Evolutionary conservation across 371 early-diverging fungal genomes (phyloP), one percentile per base, ranked within the genome.

Genomic region (Nematocida displodere): DNA sequence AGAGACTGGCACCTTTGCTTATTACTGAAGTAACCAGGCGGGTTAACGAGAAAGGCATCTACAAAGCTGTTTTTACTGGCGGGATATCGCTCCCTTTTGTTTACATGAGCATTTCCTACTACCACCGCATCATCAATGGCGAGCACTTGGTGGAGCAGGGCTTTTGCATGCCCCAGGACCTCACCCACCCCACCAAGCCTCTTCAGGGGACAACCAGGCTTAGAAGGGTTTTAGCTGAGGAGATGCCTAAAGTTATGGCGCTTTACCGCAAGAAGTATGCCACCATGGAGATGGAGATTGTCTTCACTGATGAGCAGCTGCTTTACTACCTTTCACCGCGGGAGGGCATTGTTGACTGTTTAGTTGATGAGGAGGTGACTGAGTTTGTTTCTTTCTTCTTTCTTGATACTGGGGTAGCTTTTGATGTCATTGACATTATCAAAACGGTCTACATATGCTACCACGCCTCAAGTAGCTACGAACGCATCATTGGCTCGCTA

Each of bases 1-100:
- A 93, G 83, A 89, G 94, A 56, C 85, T 99, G 62, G 91, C 97
- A 7, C 97, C 97, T 17, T 87, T 97, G n/a, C 84, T 99, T 56
- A 99, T 99, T 82, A 90, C 90, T 81, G 98, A 99, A 81, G 88
- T 99, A 50, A 97, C 95, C 1, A 88, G 95, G 49, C 88, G 91
- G 40, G 91, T 90, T 42, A 89, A 97, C 85, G 78, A 90, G 61
- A 87, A 88, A 71, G 94, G 93, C 20, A 91, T 95, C 44, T 94
- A 91, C 87, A 92, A 93, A 81, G 99, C 96, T 33, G 88, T 92
- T 1, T 99, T 96, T 85, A 97, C 98, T 7, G 93, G 90, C 20
- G 96, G 95, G 36, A 87, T 87, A 29, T 86, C 87, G 39, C 83
- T 96, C 53, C 97, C 97, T 8, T 93, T 89, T 80, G 91, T 92